These are phyloP conservation scores for Pythium folliculosum DNA, from an alignment of 352 stramenopile species.

Conservation along the genomic window DNA sequence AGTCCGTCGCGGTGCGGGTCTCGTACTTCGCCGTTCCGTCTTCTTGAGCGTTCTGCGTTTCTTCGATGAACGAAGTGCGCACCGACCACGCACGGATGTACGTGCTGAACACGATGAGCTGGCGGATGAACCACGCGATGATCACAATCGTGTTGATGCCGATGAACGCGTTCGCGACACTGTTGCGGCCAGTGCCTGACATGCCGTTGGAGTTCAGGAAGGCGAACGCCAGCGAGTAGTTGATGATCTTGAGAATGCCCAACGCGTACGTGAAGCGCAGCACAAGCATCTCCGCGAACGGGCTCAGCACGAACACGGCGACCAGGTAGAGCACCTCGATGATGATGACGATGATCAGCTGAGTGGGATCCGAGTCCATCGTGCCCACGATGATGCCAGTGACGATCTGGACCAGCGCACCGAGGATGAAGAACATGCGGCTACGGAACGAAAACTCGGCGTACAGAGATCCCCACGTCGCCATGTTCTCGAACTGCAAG, in stretches of 20 bases:
- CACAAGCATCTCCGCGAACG: constrained; percentile 45
- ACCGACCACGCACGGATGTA: constrained; percentile 42
- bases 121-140: constrained; percentile 28
- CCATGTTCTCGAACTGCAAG: constrained; percentile 58
- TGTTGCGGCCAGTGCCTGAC: constrained; percentile 39
- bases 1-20: constrained; percentile 21
- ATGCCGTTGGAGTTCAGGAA: constrained; percentile 50
- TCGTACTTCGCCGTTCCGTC: constrained; percentile 23
- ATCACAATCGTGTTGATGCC: constrained; percentile 47
- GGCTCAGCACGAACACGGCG: constrained; percentile 21
- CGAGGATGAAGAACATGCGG: constrained; percentile 70
- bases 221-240: constrained; percentile 55
- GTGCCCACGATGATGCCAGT: constrained; percentile 56
- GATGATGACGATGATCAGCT: constrained; percentile 54
- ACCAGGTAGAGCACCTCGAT: constrained; percentile 57
- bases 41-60: not conserved
- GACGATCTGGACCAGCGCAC: constrained; percentile 54
- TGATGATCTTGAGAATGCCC: constrained; percentile 58
- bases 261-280: constrained; percentile 61
- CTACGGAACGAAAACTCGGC: constrained; percentile 58
- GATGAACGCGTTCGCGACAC: constrained; percentile 56
- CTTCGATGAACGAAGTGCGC: constrained; percentile 22
- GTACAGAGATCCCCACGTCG: constrained; percentile 64
- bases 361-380: constrained; percentile 52
- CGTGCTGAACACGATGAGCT: constrained; percentile 40